Conservation (phyloP, 768 basidiomycete species). For the Kwoniella sp. region DNA sequence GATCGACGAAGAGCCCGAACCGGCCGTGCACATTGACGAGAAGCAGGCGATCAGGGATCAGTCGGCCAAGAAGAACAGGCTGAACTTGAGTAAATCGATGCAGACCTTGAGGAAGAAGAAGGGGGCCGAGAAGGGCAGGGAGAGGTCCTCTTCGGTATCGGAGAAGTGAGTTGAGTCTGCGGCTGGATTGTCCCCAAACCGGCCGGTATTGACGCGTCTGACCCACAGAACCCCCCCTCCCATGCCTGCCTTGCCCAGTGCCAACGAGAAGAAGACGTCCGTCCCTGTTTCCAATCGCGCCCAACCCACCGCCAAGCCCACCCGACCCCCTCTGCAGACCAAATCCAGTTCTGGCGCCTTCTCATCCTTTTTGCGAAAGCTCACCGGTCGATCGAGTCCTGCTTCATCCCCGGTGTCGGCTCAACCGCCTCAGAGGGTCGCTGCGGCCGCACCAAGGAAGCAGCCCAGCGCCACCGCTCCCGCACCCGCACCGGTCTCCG, state of each 20-base stretch:
- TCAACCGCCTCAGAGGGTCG: not conserved
- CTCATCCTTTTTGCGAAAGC: slow-evolving; percentile 19
- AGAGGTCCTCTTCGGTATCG: slow-evolving; percentile 11
- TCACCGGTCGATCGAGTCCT: slow-evolving; percentile 13
- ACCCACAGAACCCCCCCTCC: not conserved
- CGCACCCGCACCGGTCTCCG: slow-evolving; percentile 8
- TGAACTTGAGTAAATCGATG: slow-evolving; percentile 28
- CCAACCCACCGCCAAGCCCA: not conserved
- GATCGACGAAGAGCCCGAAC: slow-evolving; percentile 3
- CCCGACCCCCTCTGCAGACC: slow-evolving; percentile 6
- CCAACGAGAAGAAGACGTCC: not conserved
- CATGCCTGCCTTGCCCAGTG: slow-evolving; percentile 7
- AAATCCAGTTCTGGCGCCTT: slow-evolving; percentile 7
- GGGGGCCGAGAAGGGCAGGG: slow-evolving; percentile 6
- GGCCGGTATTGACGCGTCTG: not conserved
- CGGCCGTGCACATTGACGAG: not conserved
- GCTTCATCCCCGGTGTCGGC: not conserved
- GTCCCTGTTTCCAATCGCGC: not conserved
- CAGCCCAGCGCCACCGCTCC: slow-evolving; percentile 4
- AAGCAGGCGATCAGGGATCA: not conserved
- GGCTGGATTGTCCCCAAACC: not conserved
- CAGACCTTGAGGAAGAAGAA: slow-evolving; percentile 18
- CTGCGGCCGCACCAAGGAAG: not conserved
- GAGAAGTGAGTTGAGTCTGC: slow-evolving; percentile 15
- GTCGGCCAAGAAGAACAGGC: slow-evolving; percentile 8